Evolutionary conservation across 768 basidiomycete species (phyloP).

Genomic region (Trametes elegans): DNA sequence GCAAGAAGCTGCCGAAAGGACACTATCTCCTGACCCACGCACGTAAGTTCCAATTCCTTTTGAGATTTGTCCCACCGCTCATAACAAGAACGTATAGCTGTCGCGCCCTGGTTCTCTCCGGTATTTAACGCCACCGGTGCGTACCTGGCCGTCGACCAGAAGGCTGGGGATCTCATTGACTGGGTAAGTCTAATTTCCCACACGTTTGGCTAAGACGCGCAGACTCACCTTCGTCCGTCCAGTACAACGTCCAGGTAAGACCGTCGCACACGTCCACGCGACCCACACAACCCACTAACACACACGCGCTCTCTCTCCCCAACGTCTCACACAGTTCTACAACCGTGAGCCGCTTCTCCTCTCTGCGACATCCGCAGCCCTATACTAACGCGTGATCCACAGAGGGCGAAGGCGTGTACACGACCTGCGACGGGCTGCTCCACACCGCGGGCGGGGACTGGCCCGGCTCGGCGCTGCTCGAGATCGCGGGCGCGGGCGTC

Average conservation of each 20-base stretch:
- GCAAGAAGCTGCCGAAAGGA: constrained; percentile 23
- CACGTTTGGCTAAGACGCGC: too few species aligned
- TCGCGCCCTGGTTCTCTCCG: constrained; percentile 21
- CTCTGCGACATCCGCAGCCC: not conserved
- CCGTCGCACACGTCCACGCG: too few species aligned
- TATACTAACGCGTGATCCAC: not conserved
- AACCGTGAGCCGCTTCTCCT: not conserved
- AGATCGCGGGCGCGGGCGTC: constrained; percentile 53
- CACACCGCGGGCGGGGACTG: constrained; percentile 35
- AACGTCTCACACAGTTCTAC: constrained; percentile 11
- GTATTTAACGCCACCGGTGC: constrained; percentile 39
- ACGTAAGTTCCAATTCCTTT: not conserved
- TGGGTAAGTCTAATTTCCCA: constrained; percentile 33
- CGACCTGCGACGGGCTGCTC: constrained; percentile 37
- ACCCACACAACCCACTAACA: not conserved
- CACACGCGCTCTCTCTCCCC: not conserved
- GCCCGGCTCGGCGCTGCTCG: constrained; percentile 41
- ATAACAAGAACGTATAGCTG: constrained; percentile 14
- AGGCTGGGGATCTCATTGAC: constrained; percentile 56
- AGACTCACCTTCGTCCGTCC: not conserved
- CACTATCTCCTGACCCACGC: constrained; percentile 31
- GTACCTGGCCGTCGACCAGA: constrained; percentile 51
- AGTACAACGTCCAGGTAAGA: constrained; percentile 11
- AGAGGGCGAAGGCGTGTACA: constrained; percentile 30
- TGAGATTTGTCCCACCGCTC: not conserved